Base-by-base conservation (phyloP, 1,284 basidiomycete species). In the Violaceomyces palustris region DNA sequence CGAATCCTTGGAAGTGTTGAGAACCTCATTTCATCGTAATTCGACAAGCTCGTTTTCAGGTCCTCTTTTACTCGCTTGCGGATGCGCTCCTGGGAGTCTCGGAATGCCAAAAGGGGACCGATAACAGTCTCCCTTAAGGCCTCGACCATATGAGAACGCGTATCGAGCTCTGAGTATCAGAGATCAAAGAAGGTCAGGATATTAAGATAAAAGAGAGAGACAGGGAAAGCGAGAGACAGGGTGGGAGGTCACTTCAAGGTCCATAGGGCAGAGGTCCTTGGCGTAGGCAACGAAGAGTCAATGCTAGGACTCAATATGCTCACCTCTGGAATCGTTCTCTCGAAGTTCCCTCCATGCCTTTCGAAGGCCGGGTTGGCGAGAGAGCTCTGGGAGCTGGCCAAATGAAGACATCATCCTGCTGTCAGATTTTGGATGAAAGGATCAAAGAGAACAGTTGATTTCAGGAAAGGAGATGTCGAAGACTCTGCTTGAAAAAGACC, bases 11-110 rank as follows among this genome's bases (percentile, higher is more conserved):
- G 66, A 3, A 72, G 46, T 11, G 45, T 64, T 15, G 38, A 21
- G 33, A 52, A 41, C 28, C 64, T 60, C 67, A 69, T 72, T 25
- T 72, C 67, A 28, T 66, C 61, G 34, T 69, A 69, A 28, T 62
- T 54, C 2, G 51, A 41, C 9, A 68, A 35, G 32, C 64, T 64
- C 12, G 34, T 51, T 44, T 56, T 58, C 3, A 63, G 39, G 23
- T 68, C 64, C 22, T 67, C 66, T 47, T 70, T 70, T 48, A 68
- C 58, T 10, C 64, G 58, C 21, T 64, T 61, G 19, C 66, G 55
- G 29, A 70, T 67, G 8, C 67, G 62, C 36, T 69, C 65, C 28
- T 70, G 62, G 17, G 59, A 51, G 33, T 70, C 64, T n/a, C 64
- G 56, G 35, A 68, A 71, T 30, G 63, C 56, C 12, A 59, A 27